These are phyloP conservation scores for Collybiopsis luxurians DNA, from an alignment of 768 basidiomycete genomes.

Conservation along the genomic window DNA sequence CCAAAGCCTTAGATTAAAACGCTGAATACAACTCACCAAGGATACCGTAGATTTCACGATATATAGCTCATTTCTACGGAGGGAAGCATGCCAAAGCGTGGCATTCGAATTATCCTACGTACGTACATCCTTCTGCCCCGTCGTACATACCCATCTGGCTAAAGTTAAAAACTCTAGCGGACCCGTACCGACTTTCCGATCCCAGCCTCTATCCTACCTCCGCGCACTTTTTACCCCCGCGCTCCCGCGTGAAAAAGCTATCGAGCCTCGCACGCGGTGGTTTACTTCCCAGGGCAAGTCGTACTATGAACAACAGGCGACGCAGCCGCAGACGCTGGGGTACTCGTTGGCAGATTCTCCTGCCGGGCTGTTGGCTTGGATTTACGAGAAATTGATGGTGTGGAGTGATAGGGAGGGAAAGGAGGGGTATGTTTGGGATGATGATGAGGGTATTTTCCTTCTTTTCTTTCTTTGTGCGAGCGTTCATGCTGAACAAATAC, in stretches of 20 bases:
- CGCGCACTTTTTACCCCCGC: background rate
- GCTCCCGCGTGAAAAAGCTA: constrained; percentile 1
- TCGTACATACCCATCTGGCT: background rate
- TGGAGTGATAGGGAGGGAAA: constrained; percentile 28
- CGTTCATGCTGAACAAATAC: background rate
- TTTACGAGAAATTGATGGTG: constrained; percentile 29
- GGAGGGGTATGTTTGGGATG: constrained; percentile 36
- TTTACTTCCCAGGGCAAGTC: constrained; percentile 14
- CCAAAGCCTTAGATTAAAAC: background rate
- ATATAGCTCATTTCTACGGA: constrained; percentile 19
- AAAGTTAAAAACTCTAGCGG: background rate
- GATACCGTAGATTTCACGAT: constrained; percentile 27
- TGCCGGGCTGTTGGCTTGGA: constrained; percentile 36
- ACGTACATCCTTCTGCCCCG: constrained; percentile 8
- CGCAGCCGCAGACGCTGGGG: constrained; percentile 33
- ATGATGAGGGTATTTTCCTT: constrained; percentile 35
- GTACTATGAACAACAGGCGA: constrained; percentile 25
- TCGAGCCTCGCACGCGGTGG: background rate
- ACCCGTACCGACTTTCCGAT: constrained; percentile 16
- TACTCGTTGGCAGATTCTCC: constrained; percentile 43
- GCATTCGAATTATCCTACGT: constrained; percentile 28
- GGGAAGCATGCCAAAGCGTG: constrained; percentile 26
- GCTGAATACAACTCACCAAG: too few relatives aligned
- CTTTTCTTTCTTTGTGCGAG: background rate
- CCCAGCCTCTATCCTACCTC: constrained; percentile 23